Evolutionary conservation across 2,329 filamentous ascomycete genomes (phyloP), one percentile per base, ranked within the genome.

Genomic region (Trichoderma koningii): DNA sequence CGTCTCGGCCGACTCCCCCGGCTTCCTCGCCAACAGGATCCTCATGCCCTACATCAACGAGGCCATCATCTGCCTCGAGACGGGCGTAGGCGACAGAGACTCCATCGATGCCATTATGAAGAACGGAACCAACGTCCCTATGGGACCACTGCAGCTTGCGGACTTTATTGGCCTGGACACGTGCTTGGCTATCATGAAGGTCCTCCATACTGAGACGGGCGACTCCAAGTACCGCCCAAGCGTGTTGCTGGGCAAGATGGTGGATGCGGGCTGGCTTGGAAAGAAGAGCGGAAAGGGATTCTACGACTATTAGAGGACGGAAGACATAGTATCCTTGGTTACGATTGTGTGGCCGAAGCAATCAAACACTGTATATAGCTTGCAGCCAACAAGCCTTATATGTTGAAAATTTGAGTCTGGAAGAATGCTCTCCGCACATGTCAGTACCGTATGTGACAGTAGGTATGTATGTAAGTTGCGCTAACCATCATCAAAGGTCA

Each of bases 31-130:
- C 38, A 99, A 99, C 77, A 85, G 95, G 10, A 99, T 99, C 67
- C 81, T 99, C 66, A 99, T 99, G 95, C 95, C 95, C 0, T 99
- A 99, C 76, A 97, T 99, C 81, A 99, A 99, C 76, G 95, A 99
- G 80, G 95, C 96, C 9, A 84, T 99, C 71, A 94, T 97, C 69
- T 99, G 95, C 77, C 83, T 99, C 15, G 95, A 99, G 80, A 97
- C 95, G 0, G 91, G 92, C 3, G 88, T 99, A 0, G 95, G 95
- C 19, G 85, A 87, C 69, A 89, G 91, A 71, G 93, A 98, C 73
- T 91, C 94, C 69, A 99, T 99, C 70, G 95, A 99, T 75, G 89
- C 85, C 69, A 99, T 99, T 72, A 99, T 99, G 95, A 98, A 97
- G 85, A 97, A 97, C 72, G 95, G 95, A 53, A 99, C 95, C 23